Evolutionary conservation across 2,329 filamentous ascomycete species (phyloP).

Genomic region (Paecilomyces dactylethromorphus): DNA sequence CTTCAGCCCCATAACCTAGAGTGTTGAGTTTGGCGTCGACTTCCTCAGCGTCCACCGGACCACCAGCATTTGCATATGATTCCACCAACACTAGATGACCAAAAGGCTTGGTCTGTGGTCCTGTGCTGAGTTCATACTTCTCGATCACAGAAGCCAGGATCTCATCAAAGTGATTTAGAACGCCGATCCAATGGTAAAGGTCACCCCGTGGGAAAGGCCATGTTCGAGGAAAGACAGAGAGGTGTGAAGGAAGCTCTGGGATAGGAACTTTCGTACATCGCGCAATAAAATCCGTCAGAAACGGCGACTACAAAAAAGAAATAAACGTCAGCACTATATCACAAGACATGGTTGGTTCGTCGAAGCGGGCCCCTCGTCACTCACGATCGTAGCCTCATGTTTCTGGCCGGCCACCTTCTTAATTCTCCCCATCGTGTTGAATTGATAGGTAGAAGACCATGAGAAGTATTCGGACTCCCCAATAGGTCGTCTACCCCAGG

Average conservation of each 20-base stretch:
- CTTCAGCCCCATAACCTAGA: constrained; percentile 64
- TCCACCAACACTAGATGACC: constrained; percentile 32
- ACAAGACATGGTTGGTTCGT: constrained; percentile 2
- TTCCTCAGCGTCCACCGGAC: constrained; percentile 48
- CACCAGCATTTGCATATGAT: constrained; percentile 53
- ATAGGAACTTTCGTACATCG: constrained; percentile 58
- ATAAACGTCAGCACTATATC: constrained; percentile 17
- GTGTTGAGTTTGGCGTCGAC: constrained; percentile 49
- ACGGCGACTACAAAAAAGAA: constrained; percentile 62
- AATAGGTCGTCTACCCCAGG: constrained; percentile 21
- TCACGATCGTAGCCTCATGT: constrained; percentile 46
- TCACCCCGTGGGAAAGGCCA: constrained; percentile 97
- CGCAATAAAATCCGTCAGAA: constrained; percentile 73
- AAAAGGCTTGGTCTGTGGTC: constrained; percentile 75
- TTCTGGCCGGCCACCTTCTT: constrained; percentile 47
- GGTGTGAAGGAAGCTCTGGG: constrained; percentile 67
- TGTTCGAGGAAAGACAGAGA: constrained; percentile 73
- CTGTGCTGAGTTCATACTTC: constrained; percentile 71
- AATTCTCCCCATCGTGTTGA: constrained; percentile 45
- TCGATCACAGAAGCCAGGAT: constrained; percentile 76
- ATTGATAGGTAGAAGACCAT: constrained; percentile 32
- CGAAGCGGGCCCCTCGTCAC: constrained; percentile 15
- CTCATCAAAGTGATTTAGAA: constrained; percentile 87
- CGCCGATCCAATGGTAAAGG: constrained; percentile 94
- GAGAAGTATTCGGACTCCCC: constrained; percentile 23